Percentiles rank a stretch among this genome's conserved stretches.
Evolutionary conservation across 805 yeast genomes (phyloP).

Genomic region (Ogataea parapolymorpha): DNA sequence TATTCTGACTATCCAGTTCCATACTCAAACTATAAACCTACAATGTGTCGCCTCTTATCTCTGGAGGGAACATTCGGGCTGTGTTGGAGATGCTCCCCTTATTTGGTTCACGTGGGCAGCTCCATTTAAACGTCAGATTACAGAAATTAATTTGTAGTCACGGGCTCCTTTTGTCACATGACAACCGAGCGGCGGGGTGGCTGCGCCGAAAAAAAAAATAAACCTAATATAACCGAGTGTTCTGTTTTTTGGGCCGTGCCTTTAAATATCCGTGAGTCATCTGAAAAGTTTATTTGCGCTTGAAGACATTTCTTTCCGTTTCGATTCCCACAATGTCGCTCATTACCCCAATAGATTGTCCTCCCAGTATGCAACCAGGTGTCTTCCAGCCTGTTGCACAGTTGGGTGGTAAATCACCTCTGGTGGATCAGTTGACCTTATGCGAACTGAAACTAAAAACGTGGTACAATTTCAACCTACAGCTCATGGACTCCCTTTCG

Average conservation of each 20-base stretch:
- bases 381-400: too few species aligned
- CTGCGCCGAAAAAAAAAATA: background rate
- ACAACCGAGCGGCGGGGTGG: constrained; percentile 1
- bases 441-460: constrained; percentile 18
- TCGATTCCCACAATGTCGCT: constrained; percentile 1
- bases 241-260: constrained; percentile 10
- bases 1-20: background rate
- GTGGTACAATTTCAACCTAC: constrained; percentile 16
- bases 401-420: background rate
- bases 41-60: background rate
- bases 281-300: background rate
- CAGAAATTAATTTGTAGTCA: background rate
- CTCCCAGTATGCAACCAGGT: background rate
- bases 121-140: background rate
- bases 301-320: background rate
- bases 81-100: background rate
- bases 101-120: background rate
- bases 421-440: constrained; percentile 6
- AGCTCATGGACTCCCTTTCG: constrained; percentile 15
- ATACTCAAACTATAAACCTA: background rate
- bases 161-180: background rate
- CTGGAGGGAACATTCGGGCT: background rate
- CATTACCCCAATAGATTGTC: background rate
- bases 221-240: background rate
- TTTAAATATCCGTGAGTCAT: constrained; percentile 2